phyloP scores from a whole-genome alignment of 495 filamentous ascomycete species.

The Aspergillus nanangensis region DNA sequence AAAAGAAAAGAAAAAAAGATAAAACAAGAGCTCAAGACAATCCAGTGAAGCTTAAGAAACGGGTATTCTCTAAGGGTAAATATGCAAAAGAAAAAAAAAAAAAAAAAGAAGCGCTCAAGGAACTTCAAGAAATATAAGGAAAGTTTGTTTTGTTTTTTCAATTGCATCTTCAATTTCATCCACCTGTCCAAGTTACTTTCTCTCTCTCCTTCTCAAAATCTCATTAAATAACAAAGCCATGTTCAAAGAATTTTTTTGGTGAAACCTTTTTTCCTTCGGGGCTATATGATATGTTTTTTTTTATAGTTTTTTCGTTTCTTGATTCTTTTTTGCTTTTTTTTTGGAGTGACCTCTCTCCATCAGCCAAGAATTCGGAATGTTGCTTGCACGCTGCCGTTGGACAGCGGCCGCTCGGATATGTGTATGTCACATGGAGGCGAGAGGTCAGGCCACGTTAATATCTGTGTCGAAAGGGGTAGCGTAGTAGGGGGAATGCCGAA shows the following conservation, averaged over 20 bases:
- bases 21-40: background rate
- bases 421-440: background rate
- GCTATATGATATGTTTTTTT: constrained; percentile 10
- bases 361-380: constrained; percentile 12
- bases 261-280: constrained; percentile 3
- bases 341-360: constrained; percentile 18
- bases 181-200: constrained; percentile 6
- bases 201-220: constrained; percentile 7
- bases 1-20: background rate
- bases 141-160: background rate
- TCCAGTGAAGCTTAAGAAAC: no score
- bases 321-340: constrained; percentile 20
- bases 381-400: background rate
- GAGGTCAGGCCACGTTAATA: constrained; percentile 4
- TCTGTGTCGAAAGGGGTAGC: background rate
- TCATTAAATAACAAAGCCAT: constrained; percentile 14
- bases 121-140: background rate
- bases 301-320: constrained; percentile 8
- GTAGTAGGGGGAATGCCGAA: background rate
- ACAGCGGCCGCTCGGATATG: constrained; percentile 1
- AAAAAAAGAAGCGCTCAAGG: background rate
- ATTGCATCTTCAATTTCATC: constrained; percentile 4
- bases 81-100: background rate
- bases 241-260: constrained; percentile 9
- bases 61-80: background rate